Conservation (phyloP, 352 stramenopile species). For the Pseudoperonospora humuli region DNA sequence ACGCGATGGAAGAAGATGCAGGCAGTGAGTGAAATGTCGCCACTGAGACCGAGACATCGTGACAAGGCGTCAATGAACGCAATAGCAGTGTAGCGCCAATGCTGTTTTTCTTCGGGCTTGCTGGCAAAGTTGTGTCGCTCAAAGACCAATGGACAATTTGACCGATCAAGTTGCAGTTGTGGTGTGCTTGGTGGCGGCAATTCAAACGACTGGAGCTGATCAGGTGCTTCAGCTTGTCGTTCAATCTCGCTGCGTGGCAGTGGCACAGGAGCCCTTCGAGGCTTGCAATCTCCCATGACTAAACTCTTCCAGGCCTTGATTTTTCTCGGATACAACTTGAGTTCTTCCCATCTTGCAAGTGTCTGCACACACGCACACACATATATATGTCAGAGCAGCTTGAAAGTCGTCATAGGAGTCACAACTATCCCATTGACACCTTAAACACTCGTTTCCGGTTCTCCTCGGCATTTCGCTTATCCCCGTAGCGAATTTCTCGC, state of each 20-base stretch:
- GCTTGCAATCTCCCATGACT: slow-evolving; percentile 60
- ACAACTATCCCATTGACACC: slow-evolving; percentile 14
- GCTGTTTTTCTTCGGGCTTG: slow-evolving; percentile 63
- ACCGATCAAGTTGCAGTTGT: slow-evolving; percentile 56
- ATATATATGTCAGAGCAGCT: not conserved
- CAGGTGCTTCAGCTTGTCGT: slow-evolving; percentile 51
- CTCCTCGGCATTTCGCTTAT: slow-evolving; percentile 59
- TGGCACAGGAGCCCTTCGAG: slow-evolving; percentile 36
- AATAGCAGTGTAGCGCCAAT: slow-evolving; percentile 74
- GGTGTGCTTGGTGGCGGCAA: slow-evolving; percentile 32
- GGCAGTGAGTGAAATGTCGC: slow-evolving; percentile 64
- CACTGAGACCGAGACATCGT: slow-evolving; percentile 53
- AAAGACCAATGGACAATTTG: slow-evolving; percentile 68
- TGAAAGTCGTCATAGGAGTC: not conserved
- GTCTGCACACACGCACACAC: slow-evolving; percentile 26
- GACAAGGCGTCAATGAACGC: slow-evolving; percentile 77
- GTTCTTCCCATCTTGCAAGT: slow-evolving; percentile 75
- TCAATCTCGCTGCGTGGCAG: slow-evolving; percentile 59
- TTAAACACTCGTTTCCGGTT: slow-evolving; percentile 74
- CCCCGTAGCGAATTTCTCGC: slow-evolving; percentile 54
- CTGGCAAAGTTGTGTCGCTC: slow-evolving; percentile 51
- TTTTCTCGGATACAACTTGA: slow-evolving; percentile 68
- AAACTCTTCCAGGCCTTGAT: slow-evolving; percentile 77
- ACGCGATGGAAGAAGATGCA: slow-evolving; percentile 76
- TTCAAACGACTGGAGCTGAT: slow-evolving; percentile 74